Evolutionary conservation across 345 rosid species (phyloP), one percentile per base, ranked within the genome.

Genomic region (Ailanthus altissimus): DNA sequence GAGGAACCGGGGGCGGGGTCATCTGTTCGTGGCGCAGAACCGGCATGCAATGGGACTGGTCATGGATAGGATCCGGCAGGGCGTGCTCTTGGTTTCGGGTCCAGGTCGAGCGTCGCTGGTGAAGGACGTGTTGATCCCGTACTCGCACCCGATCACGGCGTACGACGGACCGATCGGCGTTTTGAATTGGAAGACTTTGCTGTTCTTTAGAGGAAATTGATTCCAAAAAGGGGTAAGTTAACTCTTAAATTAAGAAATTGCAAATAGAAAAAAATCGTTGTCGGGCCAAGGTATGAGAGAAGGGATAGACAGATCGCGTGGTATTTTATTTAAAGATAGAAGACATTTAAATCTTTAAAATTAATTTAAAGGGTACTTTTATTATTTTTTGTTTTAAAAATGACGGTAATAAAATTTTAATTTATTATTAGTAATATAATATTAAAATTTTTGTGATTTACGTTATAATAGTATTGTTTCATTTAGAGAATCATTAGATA

Each of bases 191-290:
- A 82, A 83, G 60, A 94, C 92, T 0, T 85, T 94, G 70, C 84
- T 94, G 81, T 93, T 93, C 86, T 94, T 94, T 83, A 94, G 92
- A 97, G 98, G 98, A 2, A 94, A 94, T 77, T 92, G 98, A 5
- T 94, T 86, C 74, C 89, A 97, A 58, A 94, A 91, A 84, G 97
- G 92, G 80, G 98, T 93, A 83, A 83, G 38, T 32, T 32, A 32
- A 32, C 38, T 1, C 38, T 82, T 25, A 23, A 45, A 25, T 45
- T 32, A 32, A 32, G 38, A 32, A 32, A 1, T 32, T 32, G 38
- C 1, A 32, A n/a, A n/a, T n/a, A n/a, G n/a, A n/a, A n/a, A n/a
- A n/a, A n/a, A n/a, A n/a, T n/a, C n/a, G n/a, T n/a, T n/a, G n/a
- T n/a, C n/a, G n/a, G n/a, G n/a, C n/a, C n/a, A n/a, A n/a, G n/a